A percentile compares a stretch with the other conserved stretches of the same genome.
Conservation (phyloP, 441 rosid species). For the Sinapis alba region DNA sequence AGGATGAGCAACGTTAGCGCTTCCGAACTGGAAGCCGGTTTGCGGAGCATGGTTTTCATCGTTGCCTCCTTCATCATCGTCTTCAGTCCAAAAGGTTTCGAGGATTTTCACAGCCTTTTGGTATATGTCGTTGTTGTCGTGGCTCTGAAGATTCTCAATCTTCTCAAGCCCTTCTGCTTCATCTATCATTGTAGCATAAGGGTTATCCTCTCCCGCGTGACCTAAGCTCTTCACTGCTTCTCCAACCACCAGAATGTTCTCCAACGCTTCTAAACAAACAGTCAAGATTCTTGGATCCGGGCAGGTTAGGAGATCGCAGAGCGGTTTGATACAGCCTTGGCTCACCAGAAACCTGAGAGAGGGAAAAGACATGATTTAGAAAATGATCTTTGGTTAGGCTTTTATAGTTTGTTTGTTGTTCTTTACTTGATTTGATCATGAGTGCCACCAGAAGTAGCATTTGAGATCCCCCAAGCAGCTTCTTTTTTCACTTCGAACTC, state of each 20-base stretch:
- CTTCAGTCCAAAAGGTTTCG: constrained; percentile 55
- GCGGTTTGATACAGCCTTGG: constrained; percentile 58
- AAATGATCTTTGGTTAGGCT: not conserved
- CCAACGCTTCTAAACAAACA: constrained; percentile 58
- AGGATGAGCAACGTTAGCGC: constrained; percentile 16
- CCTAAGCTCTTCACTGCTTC: constrained; percentile 53
- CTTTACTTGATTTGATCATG: constrained; percentile 54
- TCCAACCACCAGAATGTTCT: constrained; percentile 61
- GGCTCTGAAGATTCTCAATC: constrained; percentile 52
- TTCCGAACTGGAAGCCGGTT: constrained; percentile 34
- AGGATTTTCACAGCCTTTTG: constrained; percentile 57
- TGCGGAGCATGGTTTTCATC: constrained; percentile 31
- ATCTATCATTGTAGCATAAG: constrained; percentile 48
- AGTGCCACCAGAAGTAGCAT: constrained; percentile 60
- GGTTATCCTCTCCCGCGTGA: constrained; percentile 40
- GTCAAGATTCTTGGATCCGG: constrained; percentile 55
- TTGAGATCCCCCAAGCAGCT: constrained; percentile 63
- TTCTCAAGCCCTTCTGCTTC: constrained; percentile 55
- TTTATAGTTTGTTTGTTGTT: constrained; percentile 1
- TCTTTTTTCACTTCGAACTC: constrained; percentile 64
- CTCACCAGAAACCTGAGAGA: constrained; percentile 47
- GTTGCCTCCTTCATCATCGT: constrained; percentile 43
- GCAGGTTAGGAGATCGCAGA: constrained; percentile 56
- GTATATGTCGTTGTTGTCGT: constrained; percentile 54
- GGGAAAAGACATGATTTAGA: not conserved